phyloP scores from a whole-genome alignment of 2,329 filamentous ascomycete genomes.

The Talaromyces rugulosus region DNA sequence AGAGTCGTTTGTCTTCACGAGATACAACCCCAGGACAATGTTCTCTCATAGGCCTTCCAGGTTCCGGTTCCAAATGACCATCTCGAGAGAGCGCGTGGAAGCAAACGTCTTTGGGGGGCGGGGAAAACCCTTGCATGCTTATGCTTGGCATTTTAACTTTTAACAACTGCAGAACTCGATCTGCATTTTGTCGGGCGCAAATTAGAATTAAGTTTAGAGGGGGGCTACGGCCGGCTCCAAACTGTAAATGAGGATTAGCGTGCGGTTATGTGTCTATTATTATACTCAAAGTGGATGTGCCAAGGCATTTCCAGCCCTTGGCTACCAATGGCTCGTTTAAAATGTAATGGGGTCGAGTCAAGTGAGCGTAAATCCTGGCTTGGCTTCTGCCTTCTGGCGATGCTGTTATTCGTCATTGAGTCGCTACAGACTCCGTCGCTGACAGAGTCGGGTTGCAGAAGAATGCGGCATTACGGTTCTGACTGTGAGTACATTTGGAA shows the following conservation, averaged over 20 bases:
- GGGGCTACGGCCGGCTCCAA: neutral
- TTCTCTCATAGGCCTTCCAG: neutral
- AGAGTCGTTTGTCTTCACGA: neutral
- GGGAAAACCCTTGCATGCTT: neutral
- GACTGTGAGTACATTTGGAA: neutral
- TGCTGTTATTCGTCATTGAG: too few species aligned
- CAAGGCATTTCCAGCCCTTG: neutral
- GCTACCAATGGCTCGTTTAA: neutral
- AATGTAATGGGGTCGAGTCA: too few species aligned
- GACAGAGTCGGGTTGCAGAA: neutral
- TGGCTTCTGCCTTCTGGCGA: too few species aligned
- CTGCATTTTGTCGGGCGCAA: neutral
- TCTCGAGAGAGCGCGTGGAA: neutral
- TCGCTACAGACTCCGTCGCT: neutral
- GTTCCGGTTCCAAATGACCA: neutral
- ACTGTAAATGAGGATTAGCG: neutral
- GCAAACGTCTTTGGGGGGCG: neutral
- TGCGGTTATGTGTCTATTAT: neutral
- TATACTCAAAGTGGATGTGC: neutral
- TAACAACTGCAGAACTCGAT: too few species aligned
- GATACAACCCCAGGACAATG: neutral
- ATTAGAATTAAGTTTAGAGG: neutral
- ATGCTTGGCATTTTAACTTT: neutral
- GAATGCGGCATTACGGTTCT: neutral
- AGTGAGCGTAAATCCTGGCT: too few species aligned